phyloP scores from a whole-genome alignment of 768 basidiomycete species.

The Daedaleopsis nitida region DNA sequence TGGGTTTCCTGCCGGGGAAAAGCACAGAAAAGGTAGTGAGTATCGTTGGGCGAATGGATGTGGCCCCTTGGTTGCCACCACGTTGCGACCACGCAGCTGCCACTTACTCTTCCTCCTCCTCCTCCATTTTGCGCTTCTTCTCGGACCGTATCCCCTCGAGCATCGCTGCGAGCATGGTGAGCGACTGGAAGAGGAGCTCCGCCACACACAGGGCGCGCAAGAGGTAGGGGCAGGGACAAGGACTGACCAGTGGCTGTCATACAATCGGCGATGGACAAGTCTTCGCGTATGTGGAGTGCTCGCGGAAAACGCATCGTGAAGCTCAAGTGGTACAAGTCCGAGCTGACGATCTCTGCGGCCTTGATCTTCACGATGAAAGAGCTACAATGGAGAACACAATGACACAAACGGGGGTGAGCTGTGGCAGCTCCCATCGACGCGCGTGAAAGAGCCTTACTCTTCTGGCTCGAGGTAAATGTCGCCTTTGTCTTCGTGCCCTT shows the following conservation, averaged over 20 bases:
- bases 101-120: constrained; percentile 40
- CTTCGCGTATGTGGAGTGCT: constrained; percentile 77
- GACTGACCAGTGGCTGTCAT: constrained; percentile 63
- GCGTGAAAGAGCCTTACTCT: constrained; percentile 55
- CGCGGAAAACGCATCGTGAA: constrained; percentile 96
- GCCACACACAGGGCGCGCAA: neutral
- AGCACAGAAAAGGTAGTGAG: neutral
- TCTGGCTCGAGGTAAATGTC: constrained; percentile 90
- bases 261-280: constrained; percentile 72
- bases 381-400: constrained; percentile 42
- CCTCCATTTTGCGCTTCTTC: constrained; percentile 77
- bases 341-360: constrained; percentile 83
- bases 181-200: neutral
- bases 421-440: neutral
- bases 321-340: constrained; percentile 69
- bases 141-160: constrained; percentile 62
- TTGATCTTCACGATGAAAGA: constrained; percentile 95
- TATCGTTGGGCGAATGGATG: neutral
- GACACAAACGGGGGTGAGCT: neutral
- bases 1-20: constrained; percentile 33
- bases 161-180: constrained; percentile 42
- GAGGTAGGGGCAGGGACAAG: neutral
- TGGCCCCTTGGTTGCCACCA: neutral
- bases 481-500: constrained; percentile 75
- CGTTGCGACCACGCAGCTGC: neutral